Base-by-base conservation (phyloP, 306 rosid species). In the Gastrolobium villosum region DNA sequence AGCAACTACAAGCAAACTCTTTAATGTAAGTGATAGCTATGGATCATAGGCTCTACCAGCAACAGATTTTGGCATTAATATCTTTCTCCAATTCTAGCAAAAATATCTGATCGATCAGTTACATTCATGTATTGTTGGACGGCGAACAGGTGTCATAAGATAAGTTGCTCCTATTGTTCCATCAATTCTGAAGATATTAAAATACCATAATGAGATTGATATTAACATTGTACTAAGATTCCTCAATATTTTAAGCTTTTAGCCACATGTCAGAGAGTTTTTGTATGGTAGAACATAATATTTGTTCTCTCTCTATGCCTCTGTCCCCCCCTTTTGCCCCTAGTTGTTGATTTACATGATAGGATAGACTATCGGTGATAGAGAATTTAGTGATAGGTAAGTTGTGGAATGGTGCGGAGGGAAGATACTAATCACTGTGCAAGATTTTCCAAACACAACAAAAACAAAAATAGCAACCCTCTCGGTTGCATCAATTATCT, bases 101-200 rank as follows among this genome's bases (percentile, higher is more conserved):
- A 20, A 57, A 67, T 78, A 70, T 77, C 35, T 60, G 69, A 64
- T 65, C 8, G 41, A 39, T 80, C 15, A 62, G 65, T 79, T 45
- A 20, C 70, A 56, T 70, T 39, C 82, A 46, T 46, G 60, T 31
- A 61, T 62, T 50, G 8, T 30, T 54, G 36, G 46, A 70, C 1
- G 15, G 55, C 4, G 28, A 80, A 72, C 82, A 80, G 10, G 67
- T 80, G 77, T 65, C 77, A 71, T 32, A 34, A 40, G 50, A 70
- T 75, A 55, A 70, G 46, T 73, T 70, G 81, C 28, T 70, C 15
- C 52, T 10, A 52, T 49, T 20, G 46, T 69, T 44, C 81, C 53
- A 69, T 75, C 77, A 50, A 61, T 68, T 39, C 32, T 60, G 66
- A 30, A 70, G 52, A 70, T 84, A 49, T 65, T 26, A 40, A 15